Percentiles rank a stretch among this genome's conserved stretches.
These are phyloP conservation scores for Botryotinia calthae DNA, from an alignment of 2,329 filamentous ascomycete genomes.

Conservation along the genomic window DNA sequence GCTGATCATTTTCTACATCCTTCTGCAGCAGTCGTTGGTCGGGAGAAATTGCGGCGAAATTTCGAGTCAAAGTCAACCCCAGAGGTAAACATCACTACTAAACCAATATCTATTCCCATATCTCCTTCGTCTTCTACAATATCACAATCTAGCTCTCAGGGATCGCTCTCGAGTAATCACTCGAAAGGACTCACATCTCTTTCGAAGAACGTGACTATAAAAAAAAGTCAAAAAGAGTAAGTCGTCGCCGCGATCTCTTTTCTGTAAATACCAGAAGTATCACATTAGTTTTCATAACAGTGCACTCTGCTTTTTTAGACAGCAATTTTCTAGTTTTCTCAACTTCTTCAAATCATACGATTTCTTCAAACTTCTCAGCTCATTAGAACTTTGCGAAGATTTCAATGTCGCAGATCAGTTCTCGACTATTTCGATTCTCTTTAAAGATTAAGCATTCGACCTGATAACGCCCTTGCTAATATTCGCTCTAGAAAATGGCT, in stretches of 20 bases:
- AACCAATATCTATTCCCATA: not conserved
- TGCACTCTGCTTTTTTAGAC: too few relatives aligned
- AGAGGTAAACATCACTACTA: not conserved
- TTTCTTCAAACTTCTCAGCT: too few relatives aligned
- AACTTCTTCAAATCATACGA: too few relatives aligned
- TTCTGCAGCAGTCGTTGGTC: not conserved
- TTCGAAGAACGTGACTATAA: not conserved
- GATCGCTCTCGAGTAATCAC: not conserved
- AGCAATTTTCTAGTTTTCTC: too few relatives aligned
- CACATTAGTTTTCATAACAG: too few relatives aligned
- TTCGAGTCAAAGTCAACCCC: constrained; percentile 7
- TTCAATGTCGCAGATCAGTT: too few relatives aligned
- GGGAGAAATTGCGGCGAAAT: not conserved
- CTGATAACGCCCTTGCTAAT: not conserved
- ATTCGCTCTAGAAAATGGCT: constrained; percentile 15
- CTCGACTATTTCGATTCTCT: too few relatives aligned
- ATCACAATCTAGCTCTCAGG: not conserved
- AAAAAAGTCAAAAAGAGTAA: not conserved
- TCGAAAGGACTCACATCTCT: not conserved
- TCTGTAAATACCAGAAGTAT: not conserved
- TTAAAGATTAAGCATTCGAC: too few relatives aligned
- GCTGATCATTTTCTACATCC: not conserved
- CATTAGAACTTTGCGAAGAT: too few relatives aligned
- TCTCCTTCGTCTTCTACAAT: not conserved
- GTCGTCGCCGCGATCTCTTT: not conserved